Evolutionary conservation across 192 early-diverging fungal species (phyloP), one percentile per base, ranked within the genome.

Genomic region (Mortierella alpina): DNA sequence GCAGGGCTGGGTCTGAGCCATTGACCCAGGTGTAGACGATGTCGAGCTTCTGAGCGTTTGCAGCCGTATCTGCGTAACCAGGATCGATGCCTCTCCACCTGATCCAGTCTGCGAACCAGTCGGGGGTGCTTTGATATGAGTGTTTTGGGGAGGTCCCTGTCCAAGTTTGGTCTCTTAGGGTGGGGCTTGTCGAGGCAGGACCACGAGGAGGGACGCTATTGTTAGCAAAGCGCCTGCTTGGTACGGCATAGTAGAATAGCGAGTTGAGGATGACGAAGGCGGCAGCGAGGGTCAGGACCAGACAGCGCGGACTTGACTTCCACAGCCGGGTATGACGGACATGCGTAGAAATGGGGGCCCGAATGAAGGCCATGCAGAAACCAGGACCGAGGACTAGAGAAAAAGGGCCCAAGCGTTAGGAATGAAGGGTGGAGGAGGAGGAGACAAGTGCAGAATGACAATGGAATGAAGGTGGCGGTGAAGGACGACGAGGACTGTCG

Each of bases 21-120:
- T 85, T 85, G 23, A 85, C 84, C 84, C 84, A 85, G 18, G 80
- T 85, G 51, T 85, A 85, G 45, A 85, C 67, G 20, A 83, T 57
- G 31, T 85, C 84, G 18, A 78, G 66, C 22, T 40, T 22, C 4
- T 22, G 53, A 17, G 57, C 13, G 10, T 66, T 50, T 57, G 39
- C 22, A 6, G 18, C 14, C 6, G 45, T 44, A n/a, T 72, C 60
- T 7, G 15, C 59, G 23, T 60, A 62, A 7, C 64, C 48, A 0
- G 59, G 41, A n/a, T 80, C 66, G 22, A 80, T 52, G 42, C 66
- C 66, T n/a, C 77, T 52, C 77, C 77, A 80, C 9, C 77, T 57
- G 40, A 68, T 60, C 77, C 77, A 80, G n/a, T 80, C 50, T 0
- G 53, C 56, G 18, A 63, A 50, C 76, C 76, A 79, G 18, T 45